Conservation (phyloP, 2,329 filamentous ascomycete species). For the Diaporthe vexans region DNA sequence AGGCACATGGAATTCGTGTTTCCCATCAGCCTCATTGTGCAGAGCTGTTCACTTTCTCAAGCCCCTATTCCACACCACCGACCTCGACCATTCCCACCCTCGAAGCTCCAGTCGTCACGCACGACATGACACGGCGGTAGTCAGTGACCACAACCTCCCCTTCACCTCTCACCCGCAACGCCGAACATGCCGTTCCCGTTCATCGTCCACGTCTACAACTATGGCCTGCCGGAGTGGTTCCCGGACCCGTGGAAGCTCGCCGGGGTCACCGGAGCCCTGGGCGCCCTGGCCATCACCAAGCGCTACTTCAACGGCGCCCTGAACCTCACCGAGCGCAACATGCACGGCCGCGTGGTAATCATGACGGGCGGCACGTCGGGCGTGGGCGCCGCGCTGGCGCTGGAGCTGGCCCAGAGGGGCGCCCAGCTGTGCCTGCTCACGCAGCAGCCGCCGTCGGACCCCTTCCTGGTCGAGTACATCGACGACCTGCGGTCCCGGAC, state of each 20-base stretch:
- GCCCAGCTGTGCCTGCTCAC: conserved; percentile 94
- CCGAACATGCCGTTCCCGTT: conserved; percentile 67
- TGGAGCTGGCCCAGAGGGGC: conserved; percentile 82
- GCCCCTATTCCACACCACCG: conserved; percentile 29
- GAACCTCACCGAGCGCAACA: conserved; percentile 82
- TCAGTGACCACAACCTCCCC: conserved; percentile 6
- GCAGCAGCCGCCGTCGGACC: conserved; percentile 82
- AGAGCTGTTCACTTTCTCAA: conserved; percentile 21
- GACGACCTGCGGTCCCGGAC: conserved; percentile 85
- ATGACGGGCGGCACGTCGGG: conserved; percentile 96
- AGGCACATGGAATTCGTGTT: conserved; percentile 29
- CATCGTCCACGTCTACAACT: conserved; percentile 59
- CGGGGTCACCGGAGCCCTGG: conserved; percentile 54
- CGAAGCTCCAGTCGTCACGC: conserved; percentile 9
- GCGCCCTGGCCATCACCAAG: conserved; percentile 69
- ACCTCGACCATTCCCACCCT: conserved; percentile 22
- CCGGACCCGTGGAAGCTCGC: conserved; percentile 59
- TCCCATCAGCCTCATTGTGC: conserved; percentile 11
- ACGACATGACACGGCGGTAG: conserved; percentile 40
- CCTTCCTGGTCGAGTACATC: conserved; percentile 93
- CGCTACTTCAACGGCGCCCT: conserved; percentile 81
- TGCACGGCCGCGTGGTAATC: conserved; percentile 95
- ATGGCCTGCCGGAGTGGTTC: conserved; percentile 66
- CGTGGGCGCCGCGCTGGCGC: conserved; percentile 83
- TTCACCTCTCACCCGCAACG: conserved; percentile 31